These are phyloP conservation scores for Sparassis latifolia DNA, from an alignment of 1,284 basidiomycete genomes.

Conservation along the genomic window DNA sequence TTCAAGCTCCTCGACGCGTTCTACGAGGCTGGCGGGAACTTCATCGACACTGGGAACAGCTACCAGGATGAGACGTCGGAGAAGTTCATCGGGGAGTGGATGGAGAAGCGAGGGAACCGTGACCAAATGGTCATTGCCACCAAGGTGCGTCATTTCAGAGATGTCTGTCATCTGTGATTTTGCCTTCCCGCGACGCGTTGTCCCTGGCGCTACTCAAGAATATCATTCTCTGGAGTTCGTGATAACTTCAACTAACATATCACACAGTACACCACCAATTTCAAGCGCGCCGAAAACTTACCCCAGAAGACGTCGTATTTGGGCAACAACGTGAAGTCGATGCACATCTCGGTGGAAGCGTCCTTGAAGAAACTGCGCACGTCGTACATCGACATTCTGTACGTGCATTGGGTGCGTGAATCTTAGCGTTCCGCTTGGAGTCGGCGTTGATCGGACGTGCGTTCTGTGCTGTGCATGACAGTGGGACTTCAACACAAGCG, in stretches of 20 bases:
- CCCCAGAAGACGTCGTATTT: conserved; percentile 29
- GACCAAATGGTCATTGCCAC: conserved; percentile 41
- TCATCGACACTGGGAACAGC: conserved; percentile 8
- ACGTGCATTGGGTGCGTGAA: conserved; percentile 25
- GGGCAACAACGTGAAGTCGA: conserved; percentile 40
- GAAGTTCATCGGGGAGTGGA: conserved; percentile 37
- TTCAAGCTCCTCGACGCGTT: conserved; percentile 13
- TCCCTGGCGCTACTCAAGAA: neutral
- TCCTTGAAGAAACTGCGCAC: conserved; percentile 37
- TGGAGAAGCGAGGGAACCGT: conserved; percentile 16
- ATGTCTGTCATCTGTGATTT: neutral
- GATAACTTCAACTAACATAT: neutral
- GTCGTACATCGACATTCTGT: too few relatives aligned
- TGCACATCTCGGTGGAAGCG: conserved; percentile 35
- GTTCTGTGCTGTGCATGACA: conserved; percentile 27
- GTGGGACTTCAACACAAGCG: conserved; percentile 19
- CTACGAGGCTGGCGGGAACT: too few relatives aligned
- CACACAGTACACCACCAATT: conserved; percentile 28
- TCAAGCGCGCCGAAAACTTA: conserved; percentile 16
- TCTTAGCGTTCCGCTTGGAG: conserved; percentile 28
- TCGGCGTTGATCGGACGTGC: conserved; percentile 46
- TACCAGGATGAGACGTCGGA: conserved; percentile 29
- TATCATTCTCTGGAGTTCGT: neutral
- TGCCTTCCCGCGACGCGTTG: neutral
- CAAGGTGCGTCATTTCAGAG: conserved; percentile 18